These are phyloP conservation scores for Cronartium quercuum DNA, from an alignment of 1,284 basidiomycete genomes.

Conservation along the genomic window DNA sequence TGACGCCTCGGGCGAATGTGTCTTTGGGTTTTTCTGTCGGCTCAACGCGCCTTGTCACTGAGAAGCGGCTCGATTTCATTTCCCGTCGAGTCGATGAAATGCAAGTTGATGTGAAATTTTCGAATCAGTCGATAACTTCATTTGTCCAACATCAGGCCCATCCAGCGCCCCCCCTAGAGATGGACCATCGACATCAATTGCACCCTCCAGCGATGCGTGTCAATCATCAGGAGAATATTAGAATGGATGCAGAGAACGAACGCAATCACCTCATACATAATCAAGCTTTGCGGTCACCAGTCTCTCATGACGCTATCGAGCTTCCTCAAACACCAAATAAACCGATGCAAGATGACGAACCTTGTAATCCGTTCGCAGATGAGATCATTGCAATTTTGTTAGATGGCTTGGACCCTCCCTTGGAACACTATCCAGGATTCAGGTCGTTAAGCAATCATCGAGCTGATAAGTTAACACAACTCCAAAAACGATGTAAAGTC, in stretches of 20 bases:
- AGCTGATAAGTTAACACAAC: constrained; percentile 59
- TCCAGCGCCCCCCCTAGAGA: neutral
- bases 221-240: neutral
- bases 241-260: neutral
- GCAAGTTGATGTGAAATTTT: neutral
- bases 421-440: constrained; percentile 59
- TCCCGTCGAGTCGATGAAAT: neutral
- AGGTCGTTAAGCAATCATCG: constrained; percentile 58
- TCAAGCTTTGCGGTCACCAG: constrained; percentile 10
- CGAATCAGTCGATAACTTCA: neutral
- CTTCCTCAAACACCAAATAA: constrained; percentile 16
- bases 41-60: neutral
- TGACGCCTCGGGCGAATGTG: constrained; percentile 21
- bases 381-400: constrained; percentile 63
- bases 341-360: constrained; percentile 60
- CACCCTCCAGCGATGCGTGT: neutral
- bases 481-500: constrained; percentile 55
- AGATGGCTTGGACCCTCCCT: constrained; percentile 57
- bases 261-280: neutral
- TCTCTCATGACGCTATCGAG: neutral
- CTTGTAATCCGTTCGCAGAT: constrained; percentile 77
- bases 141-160: neutral
- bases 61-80: neutral
- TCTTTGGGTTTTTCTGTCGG: constrained; percentile 6
- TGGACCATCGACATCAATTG: neutral